Evolutionary conservation across 2,329 filamentous ascomycete species (phyloP).

Genomic region (Hirsutella minnesotensis): DNA sequence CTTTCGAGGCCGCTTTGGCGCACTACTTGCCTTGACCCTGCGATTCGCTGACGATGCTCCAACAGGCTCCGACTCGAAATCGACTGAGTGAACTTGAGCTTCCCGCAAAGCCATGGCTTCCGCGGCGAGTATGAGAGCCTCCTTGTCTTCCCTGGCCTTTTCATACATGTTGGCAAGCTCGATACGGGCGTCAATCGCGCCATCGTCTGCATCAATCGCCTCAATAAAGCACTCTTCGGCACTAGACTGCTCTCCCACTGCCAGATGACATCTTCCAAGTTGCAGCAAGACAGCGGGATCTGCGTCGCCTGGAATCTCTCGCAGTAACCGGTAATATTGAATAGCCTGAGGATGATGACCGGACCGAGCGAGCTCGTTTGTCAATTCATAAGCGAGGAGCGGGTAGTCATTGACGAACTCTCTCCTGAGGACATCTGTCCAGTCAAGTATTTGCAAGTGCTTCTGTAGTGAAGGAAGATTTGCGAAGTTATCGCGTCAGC

Average conservation of each 20-base stretch:
- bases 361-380: slow-evolving; percentile 27
- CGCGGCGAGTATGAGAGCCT: slow-evolving; percentile 65
- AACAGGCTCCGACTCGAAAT: neutral
- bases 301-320: slow-evolving; percentile 31
- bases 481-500: neutral
- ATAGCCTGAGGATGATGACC: slow-evolving; percentile 28
- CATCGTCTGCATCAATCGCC: slow-evolving; percentile 59
- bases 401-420: slow-evolving; percentile 52
- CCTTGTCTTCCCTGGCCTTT: slow-evolving; percentile 56
- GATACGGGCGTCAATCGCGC: slow-evolving; percentile 64
- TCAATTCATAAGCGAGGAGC: slow-evolving; percentile 66
- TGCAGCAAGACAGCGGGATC: slow-evolving; percentile 42
- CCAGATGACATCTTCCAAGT: slow-evolving; percentile 58
- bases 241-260: slow-evolving; percentile 48
- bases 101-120: slow-evolving; percentile 59
- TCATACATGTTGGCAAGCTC: slow-evolving; percentile 80
- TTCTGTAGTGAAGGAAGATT: slow-evolving; percentile 24
- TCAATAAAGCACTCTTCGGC: slow-evolving; percentile 70
- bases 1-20: neutral
- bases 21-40: neutral
- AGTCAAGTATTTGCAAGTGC: slow-evolving; percentile 61
- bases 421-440: slow-evolving; percentile 36
- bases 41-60: neutral
- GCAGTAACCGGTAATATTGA: slow-evolving; percentile 43
- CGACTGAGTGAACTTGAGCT: slow-evolving; percentile 20